Base-by-base conservation (phyloP, 257 asterid genomes). In the Cruciata laevipes region DNA sequence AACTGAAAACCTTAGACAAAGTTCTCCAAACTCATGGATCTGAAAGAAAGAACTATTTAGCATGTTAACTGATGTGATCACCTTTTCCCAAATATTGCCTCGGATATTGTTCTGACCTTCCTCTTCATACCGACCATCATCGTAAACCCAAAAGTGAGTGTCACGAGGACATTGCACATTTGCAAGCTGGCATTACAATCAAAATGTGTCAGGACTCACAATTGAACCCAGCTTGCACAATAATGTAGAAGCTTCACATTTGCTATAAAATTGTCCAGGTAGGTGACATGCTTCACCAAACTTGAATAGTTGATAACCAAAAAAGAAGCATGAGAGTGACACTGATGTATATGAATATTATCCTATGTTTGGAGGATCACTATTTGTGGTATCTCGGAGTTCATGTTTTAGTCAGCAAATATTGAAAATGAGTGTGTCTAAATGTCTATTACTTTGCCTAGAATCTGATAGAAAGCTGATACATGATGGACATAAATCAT, bases 71-170 rank as follows among this genome's bases (percentile, higher is more conserved):
- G 52, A 61, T 8, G 55, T 14, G 23, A 62, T 33, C 73, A 93
- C 97, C 95, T 93, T 90, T 80, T 93, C 97, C 97, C 97, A 89
- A 47, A 93, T 93, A 77, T 93, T 90, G 67, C 98, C 98, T 80
- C 96, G 77, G 77, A 93, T 93, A 70, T 93, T 93, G 77, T 93
- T 93, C 82, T 89, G 98, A 56, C 98, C 98, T 90, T 93, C 98
- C 77, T 93, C 97, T 83, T 93, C 98, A 44, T 93, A 93, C 38
- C 95, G 93, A 18, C 98, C 98, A 75, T 93, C 98, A 76, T 93
- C 95, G 72, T 93, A 93, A 69, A 93, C 95, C 98, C 98, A 89
- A 73, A 93, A 93, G 79, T 93, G 98, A 66, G 98, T 93, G 76
- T 93, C 97, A 58, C 98, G 96, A 72, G 97, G 98, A 65, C 98